Conservation (phyloP, 2,329 filamentous ascomycete species). For the Dactylellina haptotyla region DNA sequence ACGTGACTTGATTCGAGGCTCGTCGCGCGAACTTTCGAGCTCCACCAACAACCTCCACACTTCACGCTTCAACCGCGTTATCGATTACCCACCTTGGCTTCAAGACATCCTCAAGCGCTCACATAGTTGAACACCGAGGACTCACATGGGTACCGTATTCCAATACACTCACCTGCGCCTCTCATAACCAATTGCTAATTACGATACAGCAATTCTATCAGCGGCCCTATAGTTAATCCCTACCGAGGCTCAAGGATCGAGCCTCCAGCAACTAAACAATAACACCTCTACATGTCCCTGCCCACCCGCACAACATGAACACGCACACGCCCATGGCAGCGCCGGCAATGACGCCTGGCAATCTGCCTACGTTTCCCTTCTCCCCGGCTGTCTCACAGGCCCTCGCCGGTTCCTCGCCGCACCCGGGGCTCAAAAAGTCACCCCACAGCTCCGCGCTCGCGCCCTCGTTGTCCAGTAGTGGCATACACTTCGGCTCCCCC, state of each 20-base stretch:
- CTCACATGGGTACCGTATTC: too few species aligned
- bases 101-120: too few species aligned
- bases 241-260: not conserved
- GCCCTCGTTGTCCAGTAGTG: slow-evolving; percentile 48
- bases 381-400: slow-evolving; percentile 50
- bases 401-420: slow-evolving; percentile 48
- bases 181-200: too few species aligned
- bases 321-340: slow-evolving; percentile 48
- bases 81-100: too few species aligned
- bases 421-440: slow-evolving; percentile 48
- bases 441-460: slow-evolving; percentile 45
- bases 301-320: slow-evolving; percentile 31
- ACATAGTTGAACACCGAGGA: too few species aligned
- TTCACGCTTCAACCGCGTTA: too few species aligned
- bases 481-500: slow-evolving; percentile 46
- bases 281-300: not conserved
- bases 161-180: too few species aligned
- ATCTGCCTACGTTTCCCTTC: slow-evolving; percentile 45
- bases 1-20: too few species aligned
- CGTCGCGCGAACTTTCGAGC: too few species aligned
- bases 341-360: slow-evolving; percentile 47
- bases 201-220: too few species aligned
- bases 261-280: not conserved
- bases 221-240: not conserved
- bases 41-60: too few species aligned